Evolutionary conservation across 768 basidiomycete species (phyloP).

Genomic region (Pisolithus sp.): DNA sequence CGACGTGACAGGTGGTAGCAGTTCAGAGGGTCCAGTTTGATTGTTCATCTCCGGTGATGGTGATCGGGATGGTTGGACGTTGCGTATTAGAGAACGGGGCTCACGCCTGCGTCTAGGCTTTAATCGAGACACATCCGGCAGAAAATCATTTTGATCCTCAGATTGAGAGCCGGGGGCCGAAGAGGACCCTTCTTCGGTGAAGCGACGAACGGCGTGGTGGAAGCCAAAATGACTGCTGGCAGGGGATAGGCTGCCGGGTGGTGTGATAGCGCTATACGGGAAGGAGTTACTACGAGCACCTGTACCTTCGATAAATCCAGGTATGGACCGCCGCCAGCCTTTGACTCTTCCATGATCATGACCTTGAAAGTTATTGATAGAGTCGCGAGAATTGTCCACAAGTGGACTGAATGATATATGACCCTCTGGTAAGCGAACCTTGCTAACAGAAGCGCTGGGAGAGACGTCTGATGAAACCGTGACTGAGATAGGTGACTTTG

Average conservation of each 20-base stretch:
- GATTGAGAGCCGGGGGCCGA: slow-evolving; percentile 42
- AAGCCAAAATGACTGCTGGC: slow-evolving; percentile 37
- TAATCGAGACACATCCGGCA: slow-evolving; percentile 10
- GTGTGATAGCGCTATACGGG: slow-evolving; percentile 17
- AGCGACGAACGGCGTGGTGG: slow-evolving; percentile 31
- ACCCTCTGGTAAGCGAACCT: slow-evolving; percentile 39
- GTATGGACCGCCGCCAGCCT: slow-evolving; percentile 25
- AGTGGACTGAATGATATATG: slow-evolving; percentile 54
- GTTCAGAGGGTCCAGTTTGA: slow-evolving; percentile 4
- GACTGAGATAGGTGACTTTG: slow-evolving; percentile 14
- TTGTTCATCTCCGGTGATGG: slow-evolving; percentile 7
- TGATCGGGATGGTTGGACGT: slow-evolving; percentile 15
- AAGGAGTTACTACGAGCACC: slow-evolving; percentile 36
- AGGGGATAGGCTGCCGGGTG: slow-evolving; percentile 35
- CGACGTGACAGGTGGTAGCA: slow-evolving; percentile 3
- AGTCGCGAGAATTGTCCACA: slow-evolving; percentile 41
- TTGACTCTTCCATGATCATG: slow-evolving; percentile 34
- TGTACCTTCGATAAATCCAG: slow-evolving; percentile 19
- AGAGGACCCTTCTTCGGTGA: slow-evolving; percentile 42
- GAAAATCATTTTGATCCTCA: slow-evolving; percentile 31
- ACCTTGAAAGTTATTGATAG: slow-evolving; percentile 39
- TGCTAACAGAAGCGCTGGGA: slow-evolving; percentile 34
- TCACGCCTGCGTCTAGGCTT: slow-evolving; percentile 13
- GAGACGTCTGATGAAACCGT: slow-evolving; percentile 35
- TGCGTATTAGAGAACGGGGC: slow-evolving; percentile 22